Evolutionary conservation across 306 rosid genomes (phyloP).

Genomic region (Geum urbanum): DNA sequence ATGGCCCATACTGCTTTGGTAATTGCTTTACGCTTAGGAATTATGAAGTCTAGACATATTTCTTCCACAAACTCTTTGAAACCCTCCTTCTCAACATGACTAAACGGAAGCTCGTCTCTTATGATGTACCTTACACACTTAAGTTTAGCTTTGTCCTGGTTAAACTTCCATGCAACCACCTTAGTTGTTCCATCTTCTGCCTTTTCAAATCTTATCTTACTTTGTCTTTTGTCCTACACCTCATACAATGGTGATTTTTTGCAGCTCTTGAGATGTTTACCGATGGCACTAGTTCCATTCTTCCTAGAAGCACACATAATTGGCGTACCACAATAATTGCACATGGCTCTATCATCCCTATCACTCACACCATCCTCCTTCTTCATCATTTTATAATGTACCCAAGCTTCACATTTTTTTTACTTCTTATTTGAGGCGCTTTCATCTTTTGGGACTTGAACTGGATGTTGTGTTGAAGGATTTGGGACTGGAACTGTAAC

Average conservation of each 20-base stretch:
- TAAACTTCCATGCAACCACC: background rate
- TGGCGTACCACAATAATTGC: background rate
- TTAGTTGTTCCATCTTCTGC: background rate
- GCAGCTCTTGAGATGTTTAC: background rate
- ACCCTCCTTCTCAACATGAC: background rate
- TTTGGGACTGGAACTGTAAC: background rate
- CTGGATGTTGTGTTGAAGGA: background rate
- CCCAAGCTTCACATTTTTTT: background rate
- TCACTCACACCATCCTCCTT: background rate
- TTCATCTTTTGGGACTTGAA: background rate
- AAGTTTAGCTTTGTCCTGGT: background rate
- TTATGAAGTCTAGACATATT: background rate
- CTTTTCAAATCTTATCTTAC: background rate
- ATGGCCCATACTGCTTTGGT: background rate
- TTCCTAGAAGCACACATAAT: background rate
- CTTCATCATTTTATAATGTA: background rate
- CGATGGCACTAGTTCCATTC: background rate
- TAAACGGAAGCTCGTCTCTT: background rate
- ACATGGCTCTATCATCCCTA: background rate
- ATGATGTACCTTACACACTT: background rate
- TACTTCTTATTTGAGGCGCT: background rate
- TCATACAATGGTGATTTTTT: background rate
- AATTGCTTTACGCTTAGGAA: background rate
- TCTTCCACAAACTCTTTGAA: background rate
- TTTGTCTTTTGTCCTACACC: background rate